These are phyloP conservation scores for Rhynchospora breviuscula DNA, from an alignment of 176 grass and related monocot species.

Conservation along the genomic window DNA sequence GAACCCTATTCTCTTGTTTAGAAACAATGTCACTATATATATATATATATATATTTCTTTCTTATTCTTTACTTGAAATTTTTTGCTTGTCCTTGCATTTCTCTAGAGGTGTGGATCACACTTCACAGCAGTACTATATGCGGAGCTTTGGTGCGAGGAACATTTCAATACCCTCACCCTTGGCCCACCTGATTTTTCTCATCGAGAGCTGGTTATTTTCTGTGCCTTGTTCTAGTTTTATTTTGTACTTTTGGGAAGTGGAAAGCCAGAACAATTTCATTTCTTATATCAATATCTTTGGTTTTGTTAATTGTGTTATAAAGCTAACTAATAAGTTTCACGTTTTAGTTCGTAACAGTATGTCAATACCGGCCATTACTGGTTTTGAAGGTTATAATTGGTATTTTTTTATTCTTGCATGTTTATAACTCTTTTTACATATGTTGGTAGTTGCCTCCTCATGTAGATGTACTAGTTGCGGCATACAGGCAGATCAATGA, in stretches of 20 bases:
- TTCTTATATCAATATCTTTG: not conserved
- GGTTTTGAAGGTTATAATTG: conserved; percentile 1
- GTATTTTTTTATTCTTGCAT: conserved; percentile 5
- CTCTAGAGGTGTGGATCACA: conserved; percentile 70
- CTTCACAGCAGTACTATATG: conserved; percentile 74
- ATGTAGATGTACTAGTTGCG: conserved; percentile 60
- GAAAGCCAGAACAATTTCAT: not conserved
- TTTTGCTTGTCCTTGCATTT: conserved; percentile 27
- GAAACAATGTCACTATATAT: conserved; percentile 5
- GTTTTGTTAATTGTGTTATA: conserved; percentile 13
- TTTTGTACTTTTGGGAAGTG: not conserved
- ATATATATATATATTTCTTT: not conserved
- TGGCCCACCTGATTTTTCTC: conserved; percentile 77
- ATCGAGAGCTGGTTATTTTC: conserved; percentile 61
- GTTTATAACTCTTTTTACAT: conserved; percentile 1
- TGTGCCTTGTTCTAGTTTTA: conserved; percentile 7
- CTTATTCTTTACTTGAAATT: conserved; percentile 15
- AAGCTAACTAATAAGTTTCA: conserved; percentile 11
- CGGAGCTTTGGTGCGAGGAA: conserved; percentile 91
- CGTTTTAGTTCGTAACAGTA: not conserved
- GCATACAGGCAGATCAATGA: conserved; percentile 82
- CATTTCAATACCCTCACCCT: conserved; percentile 67
- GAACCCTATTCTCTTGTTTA: conserved; percentile 10
- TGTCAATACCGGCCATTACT: not conserved
- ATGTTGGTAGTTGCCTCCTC: conserved; percentile 57